phyloP scores from a whole-genome alignment of 148 eudicot species.

The Fagopyrum homotropicum region DNA sequence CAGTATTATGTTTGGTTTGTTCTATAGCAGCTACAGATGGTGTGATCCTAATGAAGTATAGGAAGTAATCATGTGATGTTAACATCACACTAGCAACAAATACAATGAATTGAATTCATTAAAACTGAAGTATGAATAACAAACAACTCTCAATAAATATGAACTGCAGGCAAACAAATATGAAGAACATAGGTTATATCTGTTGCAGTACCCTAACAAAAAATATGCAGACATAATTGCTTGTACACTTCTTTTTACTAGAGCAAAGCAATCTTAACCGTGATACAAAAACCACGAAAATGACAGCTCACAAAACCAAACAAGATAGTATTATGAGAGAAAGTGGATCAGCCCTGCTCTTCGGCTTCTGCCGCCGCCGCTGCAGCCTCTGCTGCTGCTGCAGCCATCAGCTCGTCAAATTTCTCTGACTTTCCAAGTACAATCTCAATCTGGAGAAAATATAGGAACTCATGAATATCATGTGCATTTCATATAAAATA shows the following conservation, averaged over 20 bases:
- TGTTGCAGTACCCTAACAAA: conserved; percentile 9
- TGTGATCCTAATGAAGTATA: no score
- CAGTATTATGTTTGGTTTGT: no score
- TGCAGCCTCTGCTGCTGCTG: conserved; percentile 45
- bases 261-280: conserved; percentile 8
- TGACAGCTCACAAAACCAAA: neutral
- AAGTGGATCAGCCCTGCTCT: conserved; percentile 16
- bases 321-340: neutral
- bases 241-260: conserved; percentile 14
- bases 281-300: conserved; percentile 10
- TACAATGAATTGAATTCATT: neutral
- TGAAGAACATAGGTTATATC: neutral
- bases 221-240: neutral
- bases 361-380: conserved; percentile 39
- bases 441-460: conserved; percentile 53
- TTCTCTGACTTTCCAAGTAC: conserved; percentile 69
- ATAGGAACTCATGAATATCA: neutral
- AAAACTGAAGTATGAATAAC: neutral
- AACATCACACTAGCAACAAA: neutral
- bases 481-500: neutral
- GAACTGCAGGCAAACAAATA: neutral
- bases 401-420: conserved; percentile 85
- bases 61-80: neutral
- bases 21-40: no score
- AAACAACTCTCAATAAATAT: neutral